Conservation (phyloP, 768 basidiomycete genomes). For the Lactifluus piperatus region DNA sequence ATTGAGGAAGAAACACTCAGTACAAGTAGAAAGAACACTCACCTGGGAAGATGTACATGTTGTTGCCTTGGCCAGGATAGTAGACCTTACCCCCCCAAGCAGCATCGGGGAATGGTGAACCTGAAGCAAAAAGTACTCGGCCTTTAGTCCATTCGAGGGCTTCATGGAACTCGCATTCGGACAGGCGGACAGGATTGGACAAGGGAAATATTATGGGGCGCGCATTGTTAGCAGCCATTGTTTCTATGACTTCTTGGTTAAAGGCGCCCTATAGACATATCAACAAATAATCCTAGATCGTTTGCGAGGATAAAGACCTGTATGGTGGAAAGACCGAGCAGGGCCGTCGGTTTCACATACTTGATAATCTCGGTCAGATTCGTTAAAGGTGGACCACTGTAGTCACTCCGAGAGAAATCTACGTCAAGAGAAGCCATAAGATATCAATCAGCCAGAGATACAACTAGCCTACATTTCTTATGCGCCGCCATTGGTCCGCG, state of each 20-base stretch:
- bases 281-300: neutral
- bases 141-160: conserved; percentile 68
- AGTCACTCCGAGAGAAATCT: conserved; percentile 82
- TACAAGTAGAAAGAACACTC: conserved; percentile 7
- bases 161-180: conserved; percentile 73
- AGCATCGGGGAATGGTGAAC: conserved; percentile 73
- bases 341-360: conserved; percentile 79
- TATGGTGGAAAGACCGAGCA: conserved; percentile 85
- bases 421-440: conserved; percentile 9
- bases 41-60: conserved; percentile 84
- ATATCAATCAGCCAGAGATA: neutral
- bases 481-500: conserved; percentile 71
- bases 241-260: conserved; percentile 54
- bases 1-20: neutral
- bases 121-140: conserved; percentile 75
- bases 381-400: conserved; percentile 65
- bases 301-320: conserved; percentile 30
- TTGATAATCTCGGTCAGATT: conserved; percentile 70
- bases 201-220: conserved; percentile 90
- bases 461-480: conserved; percentile 56
- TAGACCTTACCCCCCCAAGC: conserved; percentile 44
- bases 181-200: conserved; percentile 78
- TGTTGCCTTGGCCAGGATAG: conserved; percentile 88
- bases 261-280: conserved; percentile 52
- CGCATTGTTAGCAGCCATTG: conserved; percentile 72